Base-by-base conservation (phyloP, 192 early-diverging fungal species). In the Podila epigama region DNA sequence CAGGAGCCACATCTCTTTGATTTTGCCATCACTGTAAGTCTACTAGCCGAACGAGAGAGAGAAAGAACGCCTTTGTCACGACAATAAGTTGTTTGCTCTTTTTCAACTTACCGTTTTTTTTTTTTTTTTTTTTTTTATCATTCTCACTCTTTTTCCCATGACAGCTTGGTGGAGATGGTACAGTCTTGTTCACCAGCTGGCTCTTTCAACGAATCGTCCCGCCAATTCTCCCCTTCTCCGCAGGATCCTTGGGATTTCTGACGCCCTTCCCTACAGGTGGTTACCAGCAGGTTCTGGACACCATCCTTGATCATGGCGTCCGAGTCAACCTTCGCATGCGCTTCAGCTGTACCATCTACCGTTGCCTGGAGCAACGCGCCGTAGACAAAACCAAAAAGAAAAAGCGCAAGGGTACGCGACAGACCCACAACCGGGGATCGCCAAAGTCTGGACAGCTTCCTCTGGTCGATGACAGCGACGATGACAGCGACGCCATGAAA, bases 171-270 rank as follows among this genome's bases (percentile, higher is more conserved):
- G 97, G 96, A 25, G 96, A 99, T 84, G 96, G 96, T 37, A 99
- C 96, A 1, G 95, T 97, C 10, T 84, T 97, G 29, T 98, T 91
- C 73, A 93, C 95, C 31, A 92, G 94, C 31, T 96, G 95, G 92
- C 81, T 98, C 33, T 92, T 93, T 70, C 95, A 98, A 80, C 73
- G 69, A 6, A 84, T 87, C 12, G 94, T 98, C 36, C 97, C 97
- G 41, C 95, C 96, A 0, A 89, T 98, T n/a, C 85, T 98, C 13
- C 89, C 97, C 0, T 97, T 98, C 82, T 92, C 95, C 63, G 75
- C 97, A 33, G 97, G 97, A 5, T 97, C 95, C 31, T 78, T 98
- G 36, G 96, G 97, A n/a, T 98, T 98, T 44, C 68, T 98, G 37
- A 97, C 97, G 0, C 92, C 94, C 5, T 97, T 98, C 75, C 83